Evolutionary conservation across 2,329 filamentous ascomycete genomes (phyloP).

Genomic region (Phymatotrichopsis omnivora): DNA sequence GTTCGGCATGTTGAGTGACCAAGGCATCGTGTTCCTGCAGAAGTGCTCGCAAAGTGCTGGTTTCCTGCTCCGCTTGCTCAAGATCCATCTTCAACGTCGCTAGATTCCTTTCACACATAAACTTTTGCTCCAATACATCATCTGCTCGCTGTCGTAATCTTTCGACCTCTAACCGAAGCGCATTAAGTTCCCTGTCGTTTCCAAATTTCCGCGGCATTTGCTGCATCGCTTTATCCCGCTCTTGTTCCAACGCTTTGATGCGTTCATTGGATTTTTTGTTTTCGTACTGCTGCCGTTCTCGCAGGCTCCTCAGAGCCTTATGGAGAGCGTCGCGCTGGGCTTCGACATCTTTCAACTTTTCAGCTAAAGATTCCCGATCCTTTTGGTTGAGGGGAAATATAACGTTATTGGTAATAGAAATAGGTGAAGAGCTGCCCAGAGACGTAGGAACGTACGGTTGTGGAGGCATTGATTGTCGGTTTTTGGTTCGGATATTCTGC

Average conservation of each 20-base stretch:
- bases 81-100: constrained; percentile 90
- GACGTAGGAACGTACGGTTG: no score
- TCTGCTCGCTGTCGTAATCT: constrained; percentile 77
- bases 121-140: constrained; percentile 90
- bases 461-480: no score
- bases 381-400: constrained; percentile 35
- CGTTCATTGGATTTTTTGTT: constrained; percentile 74
- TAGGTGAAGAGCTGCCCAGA: constrained; percentile 17
- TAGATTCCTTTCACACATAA: constrained; percentile 86
- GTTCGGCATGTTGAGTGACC: constrained; percentile 27
- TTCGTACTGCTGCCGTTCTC: constrained; percentile 77
- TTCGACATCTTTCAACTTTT: constrained; percentile 84
- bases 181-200: constrained; percentile 73
- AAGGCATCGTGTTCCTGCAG: constrained; percentile 63
- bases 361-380: constrained; percentile 55
- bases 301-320: constrained; percentile 69
- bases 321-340: constrained; percentile 89
- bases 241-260: constrained; percentile 63
- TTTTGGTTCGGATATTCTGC: constrained; percentile 5
- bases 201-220: constrained; percentile 62
- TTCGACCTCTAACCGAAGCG: constrained; percentile 73
- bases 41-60: constrained; percentile 65
- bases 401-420: constrained; percentile 5
- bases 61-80: constrained; percentile 89
- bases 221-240: constrained; percentile 63